phyloP scores from a whole-genome alignment of 108 stramenopile genomes.

The Schizochytrium sp. region DNA sequence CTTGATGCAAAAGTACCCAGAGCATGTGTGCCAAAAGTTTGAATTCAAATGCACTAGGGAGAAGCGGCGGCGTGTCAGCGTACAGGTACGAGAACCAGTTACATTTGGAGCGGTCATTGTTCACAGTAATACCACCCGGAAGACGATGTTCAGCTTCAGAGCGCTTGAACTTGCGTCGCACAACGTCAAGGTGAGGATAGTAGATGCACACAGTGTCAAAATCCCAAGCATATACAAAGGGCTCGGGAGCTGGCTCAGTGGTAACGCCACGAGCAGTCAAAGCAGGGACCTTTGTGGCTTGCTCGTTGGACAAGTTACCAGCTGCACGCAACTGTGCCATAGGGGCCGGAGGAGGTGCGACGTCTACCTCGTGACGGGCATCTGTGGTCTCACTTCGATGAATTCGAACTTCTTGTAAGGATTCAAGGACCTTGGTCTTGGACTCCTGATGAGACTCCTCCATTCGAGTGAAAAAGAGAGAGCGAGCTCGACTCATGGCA shows the following conservation, averaged over 20 bases:
- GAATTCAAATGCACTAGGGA: slow-evolving; percentile 44
- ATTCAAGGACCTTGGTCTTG: slow-evolving; percentile 14
- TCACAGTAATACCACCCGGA: slow-evolving; percentile 32
- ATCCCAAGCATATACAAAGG: slow-evolving; percentile 45
- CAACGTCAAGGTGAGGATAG: slow-evolving; percentile 57
- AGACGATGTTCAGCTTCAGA: slow-evolving; percentile 26
- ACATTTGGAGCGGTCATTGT: slow-evolving; percentile 42
- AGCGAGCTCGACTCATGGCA: not conserved
- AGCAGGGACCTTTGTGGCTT: not conserved
- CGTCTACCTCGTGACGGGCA: slow-evolving; percentile 32
- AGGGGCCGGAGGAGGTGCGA: slow-evolving; percentile 27
- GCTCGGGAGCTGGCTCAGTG: not conserved
- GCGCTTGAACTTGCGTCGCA: slow-evolving; percentile 43
- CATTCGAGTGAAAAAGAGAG: slow-evolving; percentile 44
- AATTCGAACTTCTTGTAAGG: not conserved
- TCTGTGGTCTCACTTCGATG: not conserved
- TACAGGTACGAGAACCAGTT: slow-evolving; percentile 58
- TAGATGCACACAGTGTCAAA: slow-evolving; percentile 48
- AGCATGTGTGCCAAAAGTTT: slow-evolving; percentile 59
- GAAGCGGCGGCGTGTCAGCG: slow-evolving; percentile 48
- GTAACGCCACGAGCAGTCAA: slow-evolving; percentile 7
- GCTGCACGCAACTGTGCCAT: slow-evolving; percentile 33
- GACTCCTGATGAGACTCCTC: slow-evolving; percentile 42
- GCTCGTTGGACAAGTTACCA: slow-evolving; percentile 34
- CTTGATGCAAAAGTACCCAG: slow-evolving; percentile 57